Base-by-base conservation (phyloP, 305 asterid genomes). In the Petunia hybrid region DNA sequence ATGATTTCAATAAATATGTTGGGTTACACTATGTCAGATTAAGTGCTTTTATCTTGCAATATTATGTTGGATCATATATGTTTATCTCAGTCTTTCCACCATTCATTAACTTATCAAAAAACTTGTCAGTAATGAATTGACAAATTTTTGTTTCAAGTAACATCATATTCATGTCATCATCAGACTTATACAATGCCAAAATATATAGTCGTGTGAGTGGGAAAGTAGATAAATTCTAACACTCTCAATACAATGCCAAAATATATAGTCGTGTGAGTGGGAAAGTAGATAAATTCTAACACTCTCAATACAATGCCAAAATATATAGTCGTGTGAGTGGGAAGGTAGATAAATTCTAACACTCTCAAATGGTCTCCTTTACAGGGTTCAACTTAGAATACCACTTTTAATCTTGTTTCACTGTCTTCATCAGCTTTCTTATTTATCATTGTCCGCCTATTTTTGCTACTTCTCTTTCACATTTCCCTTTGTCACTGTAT, bases 331-430 rank as follows among this genome's bases (percentile, higher is more conserved):
- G 43, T 70, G 59, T 48, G 56, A 45, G 80, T 73, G 22, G 80
- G 69, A 80, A 80, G 81, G 81, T 46, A 46, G 69, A 62, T 74
- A 81, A 78, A 83, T 69, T 77, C 83, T 76, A 70, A 62, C 75
- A 66, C 70, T 64, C 76, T 63, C 71, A 65, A 69, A 42, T 78
- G 75, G 90, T 88, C 85, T 85, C 87, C 84, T 48, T 41, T 75
- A 77, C 3, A 84, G 90, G 89, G 86, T 63, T 71, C 83, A 74
- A 53, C 81, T 79, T 76, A 55, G 70, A 87, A 83, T 81, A 46
- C 80, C 91, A 87, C 86, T 85, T 80, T 16, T 76, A 53, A 42
- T 80, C 87, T 91, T 86, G 81, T 62, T 78, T 82, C 80, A 69
- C 36, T 68, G 61, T 59, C 45, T 55, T 80, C 39, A 80, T 46